Percentiles rank a stretch among this genome's conserved stretches.
These are phyloP conservation scores for Ustilago xerochloae DNA, from an alignment of 1,284 basidiomycete genomes.

Conservation along the genomic window DNA sequence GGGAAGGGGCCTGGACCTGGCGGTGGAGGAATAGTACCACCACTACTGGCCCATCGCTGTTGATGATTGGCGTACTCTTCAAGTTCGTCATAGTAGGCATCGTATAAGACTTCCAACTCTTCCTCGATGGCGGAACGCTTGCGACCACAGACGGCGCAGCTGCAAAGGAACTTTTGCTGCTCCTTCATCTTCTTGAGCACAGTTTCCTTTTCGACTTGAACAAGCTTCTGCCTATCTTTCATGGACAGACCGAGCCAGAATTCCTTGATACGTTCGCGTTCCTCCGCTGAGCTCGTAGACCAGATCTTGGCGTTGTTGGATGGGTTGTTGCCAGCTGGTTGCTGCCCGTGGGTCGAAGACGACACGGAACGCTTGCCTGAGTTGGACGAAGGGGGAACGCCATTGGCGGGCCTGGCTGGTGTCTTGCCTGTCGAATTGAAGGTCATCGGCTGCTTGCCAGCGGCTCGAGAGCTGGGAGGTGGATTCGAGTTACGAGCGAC, in stretches of 20 bases:
- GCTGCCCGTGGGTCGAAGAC: slow-evolving; percentile 46
- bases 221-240: slow-evolving; percentile 86
- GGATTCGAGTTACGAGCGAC: slow-evolving; percentile 63
- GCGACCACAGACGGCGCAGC: slow-evolving; percentile 94
- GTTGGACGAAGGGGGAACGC: slow-evolving; percentile 67
- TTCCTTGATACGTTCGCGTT: slow-evolving; percentile 94
- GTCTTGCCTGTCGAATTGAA: slow-evolving; percentile 55
- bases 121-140: slow-evolving; percentile 98
- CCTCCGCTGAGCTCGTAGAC: slow-evolving; percentile 86
- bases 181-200: slow-evolving; percentile 99
- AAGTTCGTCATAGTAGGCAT: slow-evolving; percentile 99
- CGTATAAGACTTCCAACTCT: slow-evolving; percentile 98
- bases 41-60: slow-evolving; percentile 87
- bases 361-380: slow-evolving; percentile 72
- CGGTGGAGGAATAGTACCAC: slow-evolving; percentile 86
- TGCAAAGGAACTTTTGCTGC: slow-evolving; percentile 94
- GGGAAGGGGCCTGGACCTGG: slow-evolving; percentile 97
- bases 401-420: slow-evolving; percentile 64
- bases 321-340: slow-evolving; percentile 18
- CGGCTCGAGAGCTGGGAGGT: slow-evolving; percentile 75
- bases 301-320: slow-evolving; percentile 51
- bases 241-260: slow-evolving; percentile 94
- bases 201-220: slow-evolving; percentile 96
- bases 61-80: slow-evolving; percentile 98
- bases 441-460: slow-evolving; percentile 80